Evolutionary conservation across 1,139 yeast species (phyloP).

Genomic region (Taiozyma onychis): DNA sequence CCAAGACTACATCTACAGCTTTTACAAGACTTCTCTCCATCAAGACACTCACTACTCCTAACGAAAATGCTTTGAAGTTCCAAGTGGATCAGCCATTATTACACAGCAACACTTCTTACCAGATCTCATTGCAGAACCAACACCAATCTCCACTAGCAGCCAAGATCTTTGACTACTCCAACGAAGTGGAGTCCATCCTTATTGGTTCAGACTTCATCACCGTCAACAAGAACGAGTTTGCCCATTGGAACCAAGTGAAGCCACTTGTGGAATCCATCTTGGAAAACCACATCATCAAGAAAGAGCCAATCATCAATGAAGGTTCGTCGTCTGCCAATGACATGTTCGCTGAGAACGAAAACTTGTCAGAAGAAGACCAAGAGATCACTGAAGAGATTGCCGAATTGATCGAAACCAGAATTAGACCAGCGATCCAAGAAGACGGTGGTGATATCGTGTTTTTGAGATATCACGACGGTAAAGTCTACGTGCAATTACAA

Average conservation of each 20-base stretch:
- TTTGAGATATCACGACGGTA: slow-evolving; percentile 59
- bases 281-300: slow-evolving; percentile 78
- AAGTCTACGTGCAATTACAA: slow-evolving; percentile 60
- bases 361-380: slow-evolving; percentile 32
- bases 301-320: slow-evolving; percentile 51
- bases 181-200: slow-evolving; percentile 71
- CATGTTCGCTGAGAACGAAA: neutral
- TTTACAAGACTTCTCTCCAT: slow-evolving; percentile 26
- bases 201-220: slow-evolving; percentile 86
- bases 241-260: slow-evolving; percentile 75
- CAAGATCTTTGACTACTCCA: slow-evolving; percentile 62
- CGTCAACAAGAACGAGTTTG: slow-evolving; percentile 59
- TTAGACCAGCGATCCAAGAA: slow-evolving; percentile 89
- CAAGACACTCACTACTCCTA: slow-evolving; percentile 76
- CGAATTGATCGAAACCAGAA: slow-evolving; percentile 88
- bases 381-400: slow-evolving; percentile 81
- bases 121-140: slow-evolving; percentile 49
- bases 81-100: slow-evolving; percentile 19
- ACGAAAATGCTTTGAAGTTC: slow-evolving; percentile 87
- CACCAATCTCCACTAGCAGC: slow-evolving; percentile 84
- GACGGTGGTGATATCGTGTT: slow-evolving; percentile 84
- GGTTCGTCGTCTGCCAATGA: slow-evolving; percentile 21
- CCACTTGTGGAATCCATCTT: slow-evolving; percentile 84
- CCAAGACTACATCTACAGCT: neutral
- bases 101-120: slow-evolving; percentile 37